Percentiles rank a stretch among this genome's conserved stretches.
phyloP scores from a whole-genome alignment of 1,284 basidiomycete genomes.

The Irpex sp. region DNA sequence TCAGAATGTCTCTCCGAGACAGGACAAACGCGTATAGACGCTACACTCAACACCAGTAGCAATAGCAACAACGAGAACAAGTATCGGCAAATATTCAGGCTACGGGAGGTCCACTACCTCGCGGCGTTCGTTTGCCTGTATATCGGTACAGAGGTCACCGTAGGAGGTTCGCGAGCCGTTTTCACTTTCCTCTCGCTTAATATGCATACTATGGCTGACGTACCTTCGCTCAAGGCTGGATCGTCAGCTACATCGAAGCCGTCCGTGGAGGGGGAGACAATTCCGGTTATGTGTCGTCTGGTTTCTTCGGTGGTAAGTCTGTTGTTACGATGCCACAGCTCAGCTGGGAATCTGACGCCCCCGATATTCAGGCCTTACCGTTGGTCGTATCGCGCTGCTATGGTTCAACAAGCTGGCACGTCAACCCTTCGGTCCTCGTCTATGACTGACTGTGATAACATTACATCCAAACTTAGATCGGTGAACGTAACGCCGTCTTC shows the following conservation, averaged over 20 bases:
- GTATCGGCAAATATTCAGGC: constrained; percentile 35
- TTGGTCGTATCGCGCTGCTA: constrained; percentile 42
- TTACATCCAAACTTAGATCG: constrained; percentile 23
- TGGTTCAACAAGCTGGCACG: constrained; percentile 47
- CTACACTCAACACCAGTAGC: not conserved
- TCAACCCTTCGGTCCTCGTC: not conserved
- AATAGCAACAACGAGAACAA: constrained; percentile 25
- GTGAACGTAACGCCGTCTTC: constrained; percentile 38
- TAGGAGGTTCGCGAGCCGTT: constrained; percentile 41
- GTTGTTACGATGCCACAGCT: not conserved
- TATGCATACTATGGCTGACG: too few species aligned
- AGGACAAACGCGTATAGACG: constrained; percentile 24
- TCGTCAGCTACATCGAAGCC: constrained; percentile 45
- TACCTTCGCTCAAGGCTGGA: too few species aligned
- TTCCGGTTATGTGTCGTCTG: constrained; percentile 47
- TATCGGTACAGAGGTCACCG: constrained; percentile 44
- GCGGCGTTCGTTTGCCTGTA: constrained; percentile 44
- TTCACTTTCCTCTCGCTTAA: too few species aligned
- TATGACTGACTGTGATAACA: not conserved
- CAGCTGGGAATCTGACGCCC: too few species aligned
- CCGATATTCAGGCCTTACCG: constrained; percentile 41
- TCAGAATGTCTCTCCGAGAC: constrained; percentile 31
- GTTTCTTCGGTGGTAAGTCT: constrained; percentile 44
- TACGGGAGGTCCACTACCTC: constrained; percentile 37
- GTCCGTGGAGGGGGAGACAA: constrained; percentile 43